Evolutionary conservation across 2,329 filamentous ascomycete genomes (phyloP), one percentile per base, ranked within the genome.

Genomic region (Blastomyces silverae): DNA sequence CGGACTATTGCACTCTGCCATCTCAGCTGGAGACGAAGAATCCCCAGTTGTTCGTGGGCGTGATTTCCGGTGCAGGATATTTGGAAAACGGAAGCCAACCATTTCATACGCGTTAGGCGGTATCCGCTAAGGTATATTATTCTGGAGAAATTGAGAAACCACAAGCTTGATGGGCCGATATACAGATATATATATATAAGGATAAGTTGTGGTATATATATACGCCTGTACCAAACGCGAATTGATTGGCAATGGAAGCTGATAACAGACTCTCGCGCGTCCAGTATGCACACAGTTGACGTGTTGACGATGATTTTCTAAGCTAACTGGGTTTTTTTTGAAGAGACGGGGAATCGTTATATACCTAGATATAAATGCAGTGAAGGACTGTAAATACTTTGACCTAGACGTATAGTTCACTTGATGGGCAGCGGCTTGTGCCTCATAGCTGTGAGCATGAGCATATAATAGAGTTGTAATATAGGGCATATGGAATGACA

Each of bases 71-170:
- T 34, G 39, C 22, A 61, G 42, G 39, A 61, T 61, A 61, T 34
- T 50, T 46, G 58, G 44, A 34, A 61, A n/a, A 46, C 22, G 42
- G 58, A 61, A 61, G 25, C 28, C 42, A n/a, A 34, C 58, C 58
- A 61, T 61, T 60, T 46, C 22, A 31, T 22, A 20, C 28, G 25
- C 22, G 28, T 48, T 8, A 8, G n/a, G 25, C 1, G 17, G 42
- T 22, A 31, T 46, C 20, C 34, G 25, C 7, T 8, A 25, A 5
- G 11, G 42, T 25, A 42, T 42, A 58, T 58, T 42, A 44, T 59
- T 28, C 56, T 22, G 42, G 8, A 46, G 13, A 28, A 48, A 48
- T 31, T 25, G 25, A 39, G 34, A 15, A 22, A 15, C 34, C 2
- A 42, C 22, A 56, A 37, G 31, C 2, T 37, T 42, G 34, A 37